Conservation (phyloP, 495 filamentous ascomycete species). For the Clavariopsis aquatica region DNA sequence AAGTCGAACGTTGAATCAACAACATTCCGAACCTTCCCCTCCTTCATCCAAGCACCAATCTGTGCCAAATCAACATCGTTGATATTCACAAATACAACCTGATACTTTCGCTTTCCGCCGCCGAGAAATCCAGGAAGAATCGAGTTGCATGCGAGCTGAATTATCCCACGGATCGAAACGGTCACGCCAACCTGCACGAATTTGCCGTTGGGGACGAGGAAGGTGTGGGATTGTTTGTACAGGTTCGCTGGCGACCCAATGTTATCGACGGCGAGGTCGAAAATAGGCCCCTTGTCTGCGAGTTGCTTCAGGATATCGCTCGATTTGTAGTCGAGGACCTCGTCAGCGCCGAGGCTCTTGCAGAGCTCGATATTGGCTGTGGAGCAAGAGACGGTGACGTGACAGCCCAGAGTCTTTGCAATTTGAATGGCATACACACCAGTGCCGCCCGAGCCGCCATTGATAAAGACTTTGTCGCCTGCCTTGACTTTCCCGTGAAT, state of each 20-base stretch:
- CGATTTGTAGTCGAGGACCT: slow-evolving; percentile 68
- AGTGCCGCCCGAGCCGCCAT: slow-evolving; percentile 44
- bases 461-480: slow-evolving; percentile 45
- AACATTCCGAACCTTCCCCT: slow-evolving; percentile 62
- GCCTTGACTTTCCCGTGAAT: slow-evolving; percentile 36
- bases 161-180: slow-evolving; percentile 10
- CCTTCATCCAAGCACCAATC: slow-evolving; percentile 60
- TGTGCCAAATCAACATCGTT: slow-evolving; percentile 52
- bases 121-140: slow-evolving; percentile 61
- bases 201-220: slow-evolving; percentile 53
- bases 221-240: slow-evolving; percentile 59
- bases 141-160: slow-evolving; percentile 40
- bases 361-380: slow-evolving; percentile 46
- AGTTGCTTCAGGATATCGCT: slow-evolving; percentile 54
- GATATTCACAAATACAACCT: slow-evolving; percentile 48
- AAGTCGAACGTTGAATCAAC: slow-evolving; percentile 64
- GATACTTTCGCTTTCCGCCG: slow-evolving; percentile 61
- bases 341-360: slow-evolving; percentile 63
- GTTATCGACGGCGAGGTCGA: slow-evolving; percentile 63
- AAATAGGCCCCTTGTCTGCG: slow-evolving; percentile 53
- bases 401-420: slow-evolving; percentile 40
- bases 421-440: slow-evolving; percentile 44
- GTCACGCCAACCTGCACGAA: slow-evolving; percentile 57
- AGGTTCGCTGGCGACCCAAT: slow-evolving; percentile 54
- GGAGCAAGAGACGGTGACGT: slow-evolving; percentile 43